Conservation (phyloP, 1,139 yeast genomes). For the Arxiozyma slooffiae region DNA sequence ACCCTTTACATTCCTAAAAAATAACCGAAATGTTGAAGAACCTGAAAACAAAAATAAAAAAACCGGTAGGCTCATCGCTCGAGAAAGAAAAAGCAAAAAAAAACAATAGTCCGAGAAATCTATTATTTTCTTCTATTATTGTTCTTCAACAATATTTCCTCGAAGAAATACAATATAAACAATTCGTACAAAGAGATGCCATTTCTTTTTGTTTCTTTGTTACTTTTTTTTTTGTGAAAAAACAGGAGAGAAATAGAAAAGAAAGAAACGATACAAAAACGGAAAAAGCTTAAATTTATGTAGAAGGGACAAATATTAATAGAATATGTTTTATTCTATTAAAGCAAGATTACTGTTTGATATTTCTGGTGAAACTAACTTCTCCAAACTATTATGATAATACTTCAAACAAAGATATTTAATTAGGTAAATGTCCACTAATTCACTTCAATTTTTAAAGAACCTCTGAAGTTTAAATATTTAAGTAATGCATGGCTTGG, state of each 20-base stretch:
- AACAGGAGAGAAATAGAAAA: neutral
- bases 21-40: neutral
- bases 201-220: no score
- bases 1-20: neutral
- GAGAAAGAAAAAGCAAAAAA: neutral
- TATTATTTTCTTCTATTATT: neutral
- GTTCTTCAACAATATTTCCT: neutral
- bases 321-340: no score
- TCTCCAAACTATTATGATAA: neutral
- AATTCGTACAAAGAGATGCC: neutral
- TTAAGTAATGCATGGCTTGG: neutral
- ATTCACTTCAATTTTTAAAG: no score
- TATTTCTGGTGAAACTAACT: no score
- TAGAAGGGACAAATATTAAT: neutral
- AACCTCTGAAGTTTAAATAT: neutral
- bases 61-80: slow-evolving; percentile 1
- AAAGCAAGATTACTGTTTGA: no score
- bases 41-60: no score
- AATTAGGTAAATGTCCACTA: neutral
- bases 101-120: neutral
- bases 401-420: neutral
- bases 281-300: neutral
- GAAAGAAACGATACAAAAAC: no score
- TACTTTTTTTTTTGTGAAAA: no score
- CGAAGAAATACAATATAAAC: neutral